A percentile compares a stretch with the other conserved stretches of the same genome.
Evolutionary conservation across 1,139 yeast genomes (phyloP).

Genomic region (Sugiyamaella paludigena): DNA sequence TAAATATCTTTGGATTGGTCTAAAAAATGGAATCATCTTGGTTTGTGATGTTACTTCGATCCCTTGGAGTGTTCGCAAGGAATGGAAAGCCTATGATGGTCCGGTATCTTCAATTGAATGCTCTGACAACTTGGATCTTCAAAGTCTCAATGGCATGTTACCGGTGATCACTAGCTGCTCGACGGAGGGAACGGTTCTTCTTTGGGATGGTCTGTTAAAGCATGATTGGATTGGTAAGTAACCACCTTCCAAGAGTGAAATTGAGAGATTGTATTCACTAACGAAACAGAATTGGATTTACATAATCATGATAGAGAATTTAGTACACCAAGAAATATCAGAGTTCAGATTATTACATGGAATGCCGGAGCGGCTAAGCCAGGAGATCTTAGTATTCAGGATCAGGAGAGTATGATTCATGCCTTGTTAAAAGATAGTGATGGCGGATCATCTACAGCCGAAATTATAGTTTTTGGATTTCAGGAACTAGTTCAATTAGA

Average conservation of each 20-base stretch:
- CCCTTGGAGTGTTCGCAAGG: conserved; percentile 40
- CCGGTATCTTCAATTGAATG: conserved; percentile 28
- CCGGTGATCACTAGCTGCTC: conserved; percentile 22
- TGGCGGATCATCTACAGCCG: conserved; percentile 44
- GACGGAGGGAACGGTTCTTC: conserved; percentile 20
- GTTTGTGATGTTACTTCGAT: conserved; percentile 36
- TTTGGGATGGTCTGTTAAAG: conserved; percentile 41
- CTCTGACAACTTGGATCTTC: conserved; percentile 6
- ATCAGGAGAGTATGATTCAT: conserved; percentile 19
- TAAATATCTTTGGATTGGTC: conserved; percentile 41
- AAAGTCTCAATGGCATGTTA: conserved; percentile 16
- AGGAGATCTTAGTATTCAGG: conserved; percentile 29
- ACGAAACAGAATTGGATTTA: conserved; percentile 30
- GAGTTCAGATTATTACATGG: conserved; percentile 42
- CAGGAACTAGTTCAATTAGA: conserved; percentile 92
- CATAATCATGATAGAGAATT: conserved; percentile 32
- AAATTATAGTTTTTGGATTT: conserved; percentile 79
- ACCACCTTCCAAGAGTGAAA: neutral
- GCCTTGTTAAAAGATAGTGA: conserved; percentile 13
- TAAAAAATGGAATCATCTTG: conserved; percentile 40
- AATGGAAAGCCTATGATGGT: conserved; percentile 42
- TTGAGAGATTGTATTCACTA: neutral
- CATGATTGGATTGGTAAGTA: conserved; percentile 38
- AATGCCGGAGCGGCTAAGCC: conserved; percentile 45
- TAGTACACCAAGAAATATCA: conserved; percentile 31